Conservation (phyloP, 768 basidiomycete species). For the Sistotremastrum suecicum region DNA sequence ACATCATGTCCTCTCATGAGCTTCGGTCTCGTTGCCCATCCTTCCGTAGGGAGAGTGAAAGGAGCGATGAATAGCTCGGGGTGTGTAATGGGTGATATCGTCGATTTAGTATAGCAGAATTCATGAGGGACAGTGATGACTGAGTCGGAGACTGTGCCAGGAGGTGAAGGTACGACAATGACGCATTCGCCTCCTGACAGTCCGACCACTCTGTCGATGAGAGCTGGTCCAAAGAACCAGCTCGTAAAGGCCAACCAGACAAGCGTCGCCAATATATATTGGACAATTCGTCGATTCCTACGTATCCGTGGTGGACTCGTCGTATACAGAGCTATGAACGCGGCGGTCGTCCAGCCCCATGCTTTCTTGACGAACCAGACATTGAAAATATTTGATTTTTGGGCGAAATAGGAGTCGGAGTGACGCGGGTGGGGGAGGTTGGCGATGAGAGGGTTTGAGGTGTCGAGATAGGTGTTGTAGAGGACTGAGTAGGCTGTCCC, state of each 20-base stretch:
- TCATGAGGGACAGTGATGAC: conserved; percentile 39
- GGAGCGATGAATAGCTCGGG: conserved; percentile 42
- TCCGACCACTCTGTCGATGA: conserved; percentile 51
- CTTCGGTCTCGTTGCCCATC: conserved; percentile 28
- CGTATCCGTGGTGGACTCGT: conserved; percentile 37
- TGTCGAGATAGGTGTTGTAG: conserved; percentile 65
- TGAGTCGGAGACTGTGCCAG: conserved; percentile 22
- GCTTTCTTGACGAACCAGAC: conserved; percentile 77
- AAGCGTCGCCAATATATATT: conserved; percentile 44
- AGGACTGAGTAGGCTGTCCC: conserved; percentile 57
- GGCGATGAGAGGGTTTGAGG: conserved; percentile 61
- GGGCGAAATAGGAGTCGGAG: conserved; percentile 57
- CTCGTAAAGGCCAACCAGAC: conserved; percentile 64
- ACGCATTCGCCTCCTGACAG: conserved; percentile 68
- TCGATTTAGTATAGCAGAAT: conserved; percentile 37
- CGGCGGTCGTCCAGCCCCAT: conserved; percentile 80
- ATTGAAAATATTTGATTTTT: conserved; percentile 72
- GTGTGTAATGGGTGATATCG: conserved; percentile 45
- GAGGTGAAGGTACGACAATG: conserved; percentile 32
- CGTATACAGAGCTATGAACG: conserved; percentile 44
- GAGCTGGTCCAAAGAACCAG: conserved; percentile 82
- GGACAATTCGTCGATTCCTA: conserved; percentile 27
- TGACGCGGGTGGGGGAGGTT: conserved; percentile 56
- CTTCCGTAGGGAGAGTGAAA: conserved; percentile 15
- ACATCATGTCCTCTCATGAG: conserved; percentile 80